Base-by-base conservation (phyloP, 179 eudicot genomes). In the Nepenthes alata region DNA sequence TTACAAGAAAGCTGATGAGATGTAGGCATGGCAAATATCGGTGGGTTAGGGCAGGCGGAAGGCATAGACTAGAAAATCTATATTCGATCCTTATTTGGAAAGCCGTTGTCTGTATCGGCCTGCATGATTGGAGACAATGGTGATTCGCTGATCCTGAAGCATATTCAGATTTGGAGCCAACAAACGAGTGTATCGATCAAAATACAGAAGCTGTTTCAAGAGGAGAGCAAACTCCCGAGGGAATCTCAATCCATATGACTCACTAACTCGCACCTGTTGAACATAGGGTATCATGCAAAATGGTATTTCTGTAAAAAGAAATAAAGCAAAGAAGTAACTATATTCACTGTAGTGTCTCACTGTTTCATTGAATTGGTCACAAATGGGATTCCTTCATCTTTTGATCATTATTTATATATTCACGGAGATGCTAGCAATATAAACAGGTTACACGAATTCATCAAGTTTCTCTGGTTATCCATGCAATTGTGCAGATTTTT, bases 201-300 rank as follows among this genome's bases (percentile, higher is more conserved):
- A 93, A 75, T 93, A 93, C 44, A 93, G 84, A 55, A 93, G 96
- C 72, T 93, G 98, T 69, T 93, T 93, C 91, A 93, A 75, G 25
- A 93, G 82, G 67, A 93, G 98, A 44, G 96, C 98, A 61, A 93
- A 93, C 74, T 93, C 98, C 65, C 96, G 79, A 16, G 98, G 96
- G 64, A 93, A 93, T 68, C 78, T 87, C 71, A 89, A 70, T 44
- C 98, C 98, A 64, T 93, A 93, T 6, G 98, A 93, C 72, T 93
- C 98, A 68, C 98, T 93, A 53, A 93, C 95, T 52, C 95, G 81
- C 61, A 93, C 87, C 98, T 93, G 63, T 63, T 56, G 37, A 71
- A 57, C 47, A 67, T 10, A 76, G 38, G 37, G 11, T 3, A 7
- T 55, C 35, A 11, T 35, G 4, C 10, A 5, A 16, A 2, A 34